Conservation (phyloP, 148 eudicot species). For the Cornus controversa region DNA sequence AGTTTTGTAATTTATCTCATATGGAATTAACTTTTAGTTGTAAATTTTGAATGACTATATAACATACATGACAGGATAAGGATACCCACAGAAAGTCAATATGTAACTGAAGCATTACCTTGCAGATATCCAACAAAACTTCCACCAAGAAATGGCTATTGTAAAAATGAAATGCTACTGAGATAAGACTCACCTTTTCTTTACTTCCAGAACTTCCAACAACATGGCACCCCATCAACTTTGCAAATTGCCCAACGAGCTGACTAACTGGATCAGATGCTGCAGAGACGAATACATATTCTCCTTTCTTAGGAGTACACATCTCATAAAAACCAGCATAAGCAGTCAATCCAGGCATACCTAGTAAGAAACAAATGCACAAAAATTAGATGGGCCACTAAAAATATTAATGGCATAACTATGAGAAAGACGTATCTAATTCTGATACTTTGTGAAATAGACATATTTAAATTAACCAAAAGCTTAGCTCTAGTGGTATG, state of each 20-base stretch:
- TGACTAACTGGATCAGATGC: constrained; percentile 48
- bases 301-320: constrained; percentile 43
- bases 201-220: constrained; percentile 50
- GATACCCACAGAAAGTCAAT: not conserved
- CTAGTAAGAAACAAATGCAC: constrained; percentile 10
- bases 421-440: not conserved
- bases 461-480: too few species aligned
- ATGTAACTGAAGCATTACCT: not conserved
- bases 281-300: constrained; percentile 37
- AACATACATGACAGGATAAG: too few species aligned
- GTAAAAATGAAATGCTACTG: not conserved
- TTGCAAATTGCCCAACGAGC: constrained; percentile 55
- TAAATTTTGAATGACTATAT: too few species aligned
- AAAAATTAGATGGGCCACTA: not conserved
- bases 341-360: constrained; percentile 48
- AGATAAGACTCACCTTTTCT: constrained; percentile 25
- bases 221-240: constrained; percentile 46
- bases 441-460: not conserved
- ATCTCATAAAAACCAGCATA: constrained; percentile 41
- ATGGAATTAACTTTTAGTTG: too few species aligned
- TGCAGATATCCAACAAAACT: not conserved
- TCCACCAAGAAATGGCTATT: not conserved
- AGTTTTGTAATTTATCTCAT: too few species aligned
- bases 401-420: not conserved
- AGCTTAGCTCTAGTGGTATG: too few species aligned